Evolutionary conservation across 305 asterid species (phyloP), one percentile per base, ranked within the genome.

Genomic region (Lippia alba): DNA sequence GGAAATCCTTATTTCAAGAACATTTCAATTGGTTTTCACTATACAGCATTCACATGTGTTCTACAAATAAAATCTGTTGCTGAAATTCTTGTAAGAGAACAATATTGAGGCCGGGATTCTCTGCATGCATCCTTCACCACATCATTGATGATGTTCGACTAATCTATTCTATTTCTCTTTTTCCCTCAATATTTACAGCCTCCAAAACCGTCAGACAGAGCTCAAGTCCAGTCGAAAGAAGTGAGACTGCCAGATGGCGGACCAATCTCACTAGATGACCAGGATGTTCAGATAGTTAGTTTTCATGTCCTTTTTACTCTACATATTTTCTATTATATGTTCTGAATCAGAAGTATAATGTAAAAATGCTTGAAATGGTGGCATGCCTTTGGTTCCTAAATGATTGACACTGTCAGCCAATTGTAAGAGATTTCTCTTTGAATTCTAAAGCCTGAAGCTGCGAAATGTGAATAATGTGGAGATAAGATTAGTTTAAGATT

Each of bases 271-370:
- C 95, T 91, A 14, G 97, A 91, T 61, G 97, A 94, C 61, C 95
- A 88, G 80, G 99, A 94, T 82, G 92, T 94, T 78, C 88, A 83
- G 55, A 91, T 94, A 63, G 99, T 91, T 51, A 83, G 96, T 89
- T 74, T 66, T 61, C 64, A 18, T 15, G 24, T 24, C 54, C 63
- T 20, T 59, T 66, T 66, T 72, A 14, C 30, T 76, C 62, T 59
- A 34, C 55, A 8, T 33, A 50, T 61, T 69, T 56, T 16, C 9
- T 20, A 18, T 33, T 63, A 17, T 58, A 34, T 41, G 19, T 45
- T 61, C 53, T 64, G 20, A 74, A 69, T 48, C 15, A 50, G 48
- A 45, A 32, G 63, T 46, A 17, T 56, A 54, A 40, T 8, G 39
- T 40, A 10, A 40, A 44, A 50, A 32, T 46, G 11, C 63, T 6